These are phyloP conservation scores for Cardamine chenopodiifolia DNA, from an alignment of 345 rosid species.

Conservation along the genomic window DNA sequence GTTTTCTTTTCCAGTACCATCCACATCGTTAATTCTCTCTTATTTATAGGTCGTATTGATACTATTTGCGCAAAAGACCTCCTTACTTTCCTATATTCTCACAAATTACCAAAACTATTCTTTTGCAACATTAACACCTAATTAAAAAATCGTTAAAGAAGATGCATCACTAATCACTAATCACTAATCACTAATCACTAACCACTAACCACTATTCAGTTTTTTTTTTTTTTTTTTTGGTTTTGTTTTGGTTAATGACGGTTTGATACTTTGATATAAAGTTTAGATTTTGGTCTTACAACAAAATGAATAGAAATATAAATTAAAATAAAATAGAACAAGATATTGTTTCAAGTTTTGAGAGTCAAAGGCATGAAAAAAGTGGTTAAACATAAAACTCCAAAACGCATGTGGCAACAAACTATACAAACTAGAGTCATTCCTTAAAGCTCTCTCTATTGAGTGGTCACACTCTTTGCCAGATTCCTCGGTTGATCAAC, in stretches of 20 bases:
- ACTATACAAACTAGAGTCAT: conserved; percentile 29
- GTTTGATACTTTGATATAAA: neutral
- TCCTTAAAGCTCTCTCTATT: conserved; percentile 42
- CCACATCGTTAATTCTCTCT: neutral
- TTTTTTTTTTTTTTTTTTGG: too few species aligned
- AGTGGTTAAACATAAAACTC: neutral
- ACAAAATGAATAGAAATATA: neutral
- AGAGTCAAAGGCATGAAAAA: conserved; percentile 9
- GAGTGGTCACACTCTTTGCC: conserved; percentile 84
- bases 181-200: neutral
- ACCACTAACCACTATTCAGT: too few species aligned
- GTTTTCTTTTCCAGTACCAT: neutral
- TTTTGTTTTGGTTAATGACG: neutral
- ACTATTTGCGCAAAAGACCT: neutral
- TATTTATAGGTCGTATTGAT: neutral
- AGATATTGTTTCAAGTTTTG: neutral
- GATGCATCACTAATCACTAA: neutral
- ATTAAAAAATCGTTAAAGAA: neutral
- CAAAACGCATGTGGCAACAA: neutral
- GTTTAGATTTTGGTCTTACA: neutral
- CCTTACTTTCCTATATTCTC: neutral
- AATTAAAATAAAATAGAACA: neutral
- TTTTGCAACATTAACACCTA: neutral
- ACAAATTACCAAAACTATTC: neutral
- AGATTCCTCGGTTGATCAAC: conserved; percentile 95